Evolutionary conservation across 305 asterid genomes (phyloP).

Genomic region (Nicotiana rustica): DNA sequence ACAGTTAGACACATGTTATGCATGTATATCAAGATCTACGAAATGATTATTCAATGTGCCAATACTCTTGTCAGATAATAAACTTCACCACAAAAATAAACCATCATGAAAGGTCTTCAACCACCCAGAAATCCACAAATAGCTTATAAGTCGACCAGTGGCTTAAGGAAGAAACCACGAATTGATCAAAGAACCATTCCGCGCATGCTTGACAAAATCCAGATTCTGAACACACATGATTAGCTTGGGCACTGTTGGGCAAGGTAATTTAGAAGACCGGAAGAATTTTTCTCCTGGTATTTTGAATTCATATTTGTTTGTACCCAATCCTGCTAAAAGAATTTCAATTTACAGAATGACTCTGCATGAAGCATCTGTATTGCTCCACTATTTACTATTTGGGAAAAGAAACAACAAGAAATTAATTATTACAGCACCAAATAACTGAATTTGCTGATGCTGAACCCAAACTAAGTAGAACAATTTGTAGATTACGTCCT

Average conservation of each 20-base stretch:
- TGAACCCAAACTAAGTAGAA: slow-evolving; percentile 6
- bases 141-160: slow-evolving; percentile 1
- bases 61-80: background rate
- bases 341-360: background rate
- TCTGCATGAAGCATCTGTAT: background rate
- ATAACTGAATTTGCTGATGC: background rate
- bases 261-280: slow-evolving; percentile 7
- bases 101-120: slow-evolving; percentile 14
- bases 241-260: background rate
- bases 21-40: slow-evolving; percentile 1
- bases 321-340: slow-evolving; percentile 16
- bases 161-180: slow-evolving; percentile 3
- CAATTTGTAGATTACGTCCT: background rate
- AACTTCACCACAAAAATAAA: background rate
- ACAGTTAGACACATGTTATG: slow-evolving; percentile 14
- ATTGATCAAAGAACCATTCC: slow-evolving; percentile 23
- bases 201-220: background rate
- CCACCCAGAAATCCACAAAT: slow-evolving; percentile 14
- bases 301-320: background rate
- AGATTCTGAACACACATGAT: background rate
- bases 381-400: background rate
- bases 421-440: slow-evolving; percentile 14
- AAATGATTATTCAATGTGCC: background rate
- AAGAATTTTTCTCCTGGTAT: background rate
- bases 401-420: background rate